These are phyloP conservation scores for Thelephora ganbajun DNA, from an alignment of 768 basidiomycete genomes.

Conservation along the genomic window DNA sequence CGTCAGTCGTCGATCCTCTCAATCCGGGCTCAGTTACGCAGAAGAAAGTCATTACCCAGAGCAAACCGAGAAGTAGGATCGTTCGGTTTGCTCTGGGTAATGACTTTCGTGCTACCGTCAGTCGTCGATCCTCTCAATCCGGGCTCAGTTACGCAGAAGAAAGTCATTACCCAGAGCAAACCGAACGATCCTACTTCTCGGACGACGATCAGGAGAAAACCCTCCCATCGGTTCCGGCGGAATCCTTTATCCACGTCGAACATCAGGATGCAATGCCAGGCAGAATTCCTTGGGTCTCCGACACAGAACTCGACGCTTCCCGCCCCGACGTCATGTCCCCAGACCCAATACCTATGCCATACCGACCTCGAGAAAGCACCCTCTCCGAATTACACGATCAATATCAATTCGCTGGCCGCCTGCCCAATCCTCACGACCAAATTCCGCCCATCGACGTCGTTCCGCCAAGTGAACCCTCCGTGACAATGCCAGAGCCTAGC, in stretches of 20 bases:
- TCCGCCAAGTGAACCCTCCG: neutral
- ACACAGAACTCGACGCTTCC: neutral
- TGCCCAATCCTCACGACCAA: neutral
- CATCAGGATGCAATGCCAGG: slow-evolving; percentile 13
- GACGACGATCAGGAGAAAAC: neutral
- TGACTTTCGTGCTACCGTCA: neutral
- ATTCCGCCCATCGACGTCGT: neutral
- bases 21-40: neutral
- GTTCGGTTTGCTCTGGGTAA: neutral
- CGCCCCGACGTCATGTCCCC: slow-evolving; percentile 21
- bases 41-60: neutral
- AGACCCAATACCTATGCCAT: slow-evolving; percentile 32
- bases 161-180: neutral
- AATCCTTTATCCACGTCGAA: neutral
- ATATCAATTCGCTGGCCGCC: slow-evolving; percentile 5
- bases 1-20: neutral
- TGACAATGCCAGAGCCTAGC: neutral
- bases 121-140: neutral
- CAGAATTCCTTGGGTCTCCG: neutral
- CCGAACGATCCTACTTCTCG: neutral
- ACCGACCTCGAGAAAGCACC: slow-evolving; percentile 16
- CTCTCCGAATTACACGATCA: slow-evolving; percentile 1
- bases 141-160: neutral
- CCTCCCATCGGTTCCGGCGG: neutral
- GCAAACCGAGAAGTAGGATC: neutral